phyloP scores from a whole-genome alignment of 2,329 filamentous ascomycete species.

The Aspergillus ibericus region DNA sequence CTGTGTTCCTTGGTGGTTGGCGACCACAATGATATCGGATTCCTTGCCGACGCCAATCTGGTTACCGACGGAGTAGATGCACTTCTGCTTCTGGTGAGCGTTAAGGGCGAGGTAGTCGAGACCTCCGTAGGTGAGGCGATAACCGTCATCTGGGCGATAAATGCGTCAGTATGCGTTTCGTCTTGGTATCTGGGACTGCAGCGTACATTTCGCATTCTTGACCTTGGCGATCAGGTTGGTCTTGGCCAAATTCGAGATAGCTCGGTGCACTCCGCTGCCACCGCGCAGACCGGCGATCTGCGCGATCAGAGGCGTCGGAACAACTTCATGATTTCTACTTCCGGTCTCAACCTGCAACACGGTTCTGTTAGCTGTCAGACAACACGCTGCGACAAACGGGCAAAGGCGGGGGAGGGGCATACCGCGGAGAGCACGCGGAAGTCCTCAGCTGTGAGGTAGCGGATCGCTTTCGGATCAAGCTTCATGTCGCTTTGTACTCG shows the following conservation, averaged over 20 bases:
- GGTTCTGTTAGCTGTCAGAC: conserved; percentile 39
- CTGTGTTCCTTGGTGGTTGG: conserved; percentile 73
- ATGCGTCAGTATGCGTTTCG: neutral
- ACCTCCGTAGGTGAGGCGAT: conserved; percentile 92
- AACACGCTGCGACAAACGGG: conserved; percentile 23
- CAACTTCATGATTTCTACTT: conserved; percentile 94
- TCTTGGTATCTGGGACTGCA: neutral
- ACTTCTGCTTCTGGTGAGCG: conserved; percentile 75
- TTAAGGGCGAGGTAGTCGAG: conserved; percentile 97
- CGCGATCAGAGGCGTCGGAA: conserved; percentile 85
- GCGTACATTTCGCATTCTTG: conserved; percentile 81
- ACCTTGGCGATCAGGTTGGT: conserved; percentile 85
- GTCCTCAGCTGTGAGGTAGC: conserved; percentile 88
- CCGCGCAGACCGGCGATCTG: conserved; percentile 79
- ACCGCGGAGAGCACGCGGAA: conserved; percentile 94
- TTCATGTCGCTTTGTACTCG: conserved; percentile 64
- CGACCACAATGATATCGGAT: conserved; percentile 93
- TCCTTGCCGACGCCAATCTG: conserved; percentile 97
- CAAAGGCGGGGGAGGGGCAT: conserved; percentile 42
- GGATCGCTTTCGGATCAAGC: conserved; percentile 89
- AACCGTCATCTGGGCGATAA: conserved; percentile 73
- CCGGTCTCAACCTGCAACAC: conserved; percentile 76
- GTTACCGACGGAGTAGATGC: conserved; percentile 88
- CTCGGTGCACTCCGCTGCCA: conserved; percentile 74
- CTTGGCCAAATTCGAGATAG: conserved; percentile 90